phyloP scores from a whole-genome alignment of 1,139 yeast species.

The Candida tetrigidarum region DNA sequence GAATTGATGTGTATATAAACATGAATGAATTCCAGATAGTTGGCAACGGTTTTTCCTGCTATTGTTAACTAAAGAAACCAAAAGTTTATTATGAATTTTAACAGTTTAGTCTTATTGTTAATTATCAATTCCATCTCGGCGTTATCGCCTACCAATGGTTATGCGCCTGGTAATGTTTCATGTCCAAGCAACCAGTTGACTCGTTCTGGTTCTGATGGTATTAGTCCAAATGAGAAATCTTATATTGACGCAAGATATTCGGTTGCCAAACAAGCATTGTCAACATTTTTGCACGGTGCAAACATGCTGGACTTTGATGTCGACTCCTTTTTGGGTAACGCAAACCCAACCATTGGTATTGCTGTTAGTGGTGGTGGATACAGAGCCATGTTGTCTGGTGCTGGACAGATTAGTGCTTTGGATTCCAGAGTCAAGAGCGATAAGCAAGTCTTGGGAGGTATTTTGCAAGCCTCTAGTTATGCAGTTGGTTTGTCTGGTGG shows the following conservation, averaged over 20 bases:
- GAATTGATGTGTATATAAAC: too few species aligned
- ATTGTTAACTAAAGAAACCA: too few species aligned
- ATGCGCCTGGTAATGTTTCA: conserved; percentile 64
- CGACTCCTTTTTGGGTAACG: conserved; percentile 38
- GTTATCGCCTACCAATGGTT: conserved; percentile 57
- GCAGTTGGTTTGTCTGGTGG: conserved; percentile 48
- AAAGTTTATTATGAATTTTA: neutral
- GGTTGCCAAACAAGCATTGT: conserved; percentile 55
- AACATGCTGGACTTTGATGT: conserved; percentile 64
- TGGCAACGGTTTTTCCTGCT: too few species aligned
- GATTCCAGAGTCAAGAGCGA: conserved; percentile 63
- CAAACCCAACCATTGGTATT: conserved; percentile 53
- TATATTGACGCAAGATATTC: conserved; percentile 55
- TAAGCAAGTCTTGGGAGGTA: conserved; percentile 44
- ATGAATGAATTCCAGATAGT: too few species aligned
- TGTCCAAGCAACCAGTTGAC: conserved; percentile 52
- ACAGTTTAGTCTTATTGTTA: neutral
- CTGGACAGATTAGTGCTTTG: conserved; percentile 81
- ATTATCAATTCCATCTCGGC: neutral
- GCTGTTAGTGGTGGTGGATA: conserved; percentile 94
- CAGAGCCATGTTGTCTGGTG: conserved; percentile 90
- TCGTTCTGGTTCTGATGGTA: conserved; percentile 35
- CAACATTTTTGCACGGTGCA: conserved; percentile 58
- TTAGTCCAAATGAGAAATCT: conserved; percentile 38
- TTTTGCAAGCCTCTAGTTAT: conserved; percentile 41